phyloP scores from a whole-genome alignment of 1,139 yeast species.

The Suhomyces choctaworum region DNA sequence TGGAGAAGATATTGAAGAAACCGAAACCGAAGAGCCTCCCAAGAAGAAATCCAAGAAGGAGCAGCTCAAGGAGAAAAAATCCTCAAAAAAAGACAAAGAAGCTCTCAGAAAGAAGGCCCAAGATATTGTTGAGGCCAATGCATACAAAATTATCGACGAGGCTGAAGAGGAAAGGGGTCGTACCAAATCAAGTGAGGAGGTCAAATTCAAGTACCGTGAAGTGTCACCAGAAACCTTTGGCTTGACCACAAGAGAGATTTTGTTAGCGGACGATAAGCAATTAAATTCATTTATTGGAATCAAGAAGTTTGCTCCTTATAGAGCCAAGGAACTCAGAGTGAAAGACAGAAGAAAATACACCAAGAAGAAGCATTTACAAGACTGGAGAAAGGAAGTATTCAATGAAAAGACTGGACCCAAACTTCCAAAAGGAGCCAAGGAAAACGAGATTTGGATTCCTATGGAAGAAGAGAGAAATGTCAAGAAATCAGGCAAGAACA shows the following conservation, averaged over 20 bases:
- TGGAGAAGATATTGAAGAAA: slow-evolving; percentile 41
- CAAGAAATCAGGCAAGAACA: slow-evolving; percentile 5
- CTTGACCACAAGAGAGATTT: slow-evolving; percentile 78
- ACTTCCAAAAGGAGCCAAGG: slow-evolving; percentile 31
- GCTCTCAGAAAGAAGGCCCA: slow-evolving; percentile 68
- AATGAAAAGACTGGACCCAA: slow-evolving; percentile 61
- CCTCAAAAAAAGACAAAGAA: slow-evolving; percentile 63
- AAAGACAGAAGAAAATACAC: slow-evolving; percentile 85
- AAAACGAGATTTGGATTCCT: slow-evolving; percentile 43
- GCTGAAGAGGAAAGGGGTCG: slow-evolving; percentile 66
- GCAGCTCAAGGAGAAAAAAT: slow-evolving; percentile 53
- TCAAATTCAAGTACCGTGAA: slow-evolving; percentile 81
- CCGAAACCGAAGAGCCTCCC: slow-evolving; percentile 30
- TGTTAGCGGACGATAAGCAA: slow-evolving; percentile 84
- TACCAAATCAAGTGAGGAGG: slow-evolving; percentile 42
- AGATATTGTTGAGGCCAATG: slow-evolving; percentile 56
- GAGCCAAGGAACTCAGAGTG: slow-evolving; percentile 68
- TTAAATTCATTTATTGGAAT: slow-evolving; percentile 82
- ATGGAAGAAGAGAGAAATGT: slow-evolving; percentile 17
- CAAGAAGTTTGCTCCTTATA: slow-evolving; percentile 91
- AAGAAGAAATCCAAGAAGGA: slow-evolving; percentile 50
- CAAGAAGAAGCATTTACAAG: slow-evolving; percentile 77
- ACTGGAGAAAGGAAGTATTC: slow-evolving; percentile 88
- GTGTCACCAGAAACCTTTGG: slow-evolving; percentile 96
- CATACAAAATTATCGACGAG: slow-evolving; percentile 53